Evolutionary conservation across 345 rosid species (phyloP).

Genomic region (Theobroma cacao): DNA sequence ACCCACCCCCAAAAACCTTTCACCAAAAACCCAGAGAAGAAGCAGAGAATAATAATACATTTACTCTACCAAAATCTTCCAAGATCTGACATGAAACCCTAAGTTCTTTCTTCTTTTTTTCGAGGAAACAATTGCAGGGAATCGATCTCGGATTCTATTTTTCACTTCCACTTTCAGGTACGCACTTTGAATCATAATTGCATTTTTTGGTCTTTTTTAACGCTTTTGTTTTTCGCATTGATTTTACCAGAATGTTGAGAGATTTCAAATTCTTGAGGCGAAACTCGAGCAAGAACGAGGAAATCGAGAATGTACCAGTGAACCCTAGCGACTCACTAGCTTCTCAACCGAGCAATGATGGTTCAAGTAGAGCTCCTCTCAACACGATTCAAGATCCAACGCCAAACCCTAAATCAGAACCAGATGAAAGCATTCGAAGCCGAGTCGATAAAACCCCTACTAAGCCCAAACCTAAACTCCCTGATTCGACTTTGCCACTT

Average conservation of each 20-base stretch:
- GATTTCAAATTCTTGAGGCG: slow-evolving; percentile 63
- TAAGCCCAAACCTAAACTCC: slow-evolving; percentile 46
- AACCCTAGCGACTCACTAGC: slow-evolving; percentile 49
- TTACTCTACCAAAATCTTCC: background rate
- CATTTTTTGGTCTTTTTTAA: slow-evolving; percentile 1
- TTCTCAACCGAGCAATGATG: slow-evolving; percentile 44
- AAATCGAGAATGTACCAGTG: slow-evolving; percentile 70
- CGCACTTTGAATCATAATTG: background rate
- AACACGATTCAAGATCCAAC: slow-evolving; percentile 55
- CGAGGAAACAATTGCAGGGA: slow-evolving; percentile 20
- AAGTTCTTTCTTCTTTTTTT: background rate
- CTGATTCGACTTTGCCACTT: slow-evolving; percentile 55
- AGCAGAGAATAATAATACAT: slow-evolving; percentile 1
- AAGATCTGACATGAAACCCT: slow-evolving; percentile 9
- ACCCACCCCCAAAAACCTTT: background rate
- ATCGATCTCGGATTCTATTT: slow-evolving; percentile 34
- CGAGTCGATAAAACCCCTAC: slow-evolving; percentile 66
- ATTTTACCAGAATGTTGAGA: slow-evolving; percentile 51
- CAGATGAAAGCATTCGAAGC: slow-evolving; percentile 30
- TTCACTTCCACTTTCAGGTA: slow-evolving; percentile 48
- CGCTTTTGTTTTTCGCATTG: background rate
- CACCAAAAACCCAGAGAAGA: background rate
- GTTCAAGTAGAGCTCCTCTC: slow-evolving; percentile 60
- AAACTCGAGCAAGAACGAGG: slow-evolving; percentile 57
- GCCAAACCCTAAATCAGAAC: slow-evolving; percentile 35